These are phyloP conservation scores for Aspergillus felis DNA, from an alignment of 2,329 filamentous ascomycete species.

Conservation along the genomic window DNA sequence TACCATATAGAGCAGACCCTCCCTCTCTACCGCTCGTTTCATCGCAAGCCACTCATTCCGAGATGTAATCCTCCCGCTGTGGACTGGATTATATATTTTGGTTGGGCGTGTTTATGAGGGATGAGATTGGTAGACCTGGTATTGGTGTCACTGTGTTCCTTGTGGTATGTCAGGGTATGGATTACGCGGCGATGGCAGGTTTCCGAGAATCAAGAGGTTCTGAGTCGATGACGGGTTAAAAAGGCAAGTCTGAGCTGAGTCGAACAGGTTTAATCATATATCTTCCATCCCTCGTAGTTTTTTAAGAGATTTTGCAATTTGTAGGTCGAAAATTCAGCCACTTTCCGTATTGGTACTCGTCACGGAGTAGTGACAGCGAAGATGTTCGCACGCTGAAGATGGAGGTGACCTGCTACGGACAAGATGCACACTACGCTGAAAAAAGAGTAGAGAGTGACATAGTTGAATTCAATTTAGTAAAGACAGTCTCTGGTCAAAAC, in stretches of 20 bases:
- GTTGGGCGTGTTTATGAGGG: background rate
- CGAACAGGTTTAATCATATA: background rate
- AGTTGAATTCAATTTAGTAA: background rate
- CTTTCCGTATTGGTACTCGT: background rate
- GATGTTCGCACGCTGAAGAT: background rate
- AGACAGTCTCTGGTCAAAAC: background rate
- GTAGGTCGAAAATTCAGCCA: background rate
- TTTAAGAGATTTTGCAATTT: background rate
- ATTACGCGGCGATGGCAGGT: background rate
- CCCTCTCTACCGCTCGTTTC: conserved; percentile 2
- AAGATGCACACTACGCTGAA: background rate
- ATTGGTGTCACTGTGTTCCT: background rate
- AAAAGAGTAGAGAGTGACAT: background rate
- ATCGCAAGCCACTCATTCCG: background rate
- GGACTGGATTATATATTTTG: background rate
- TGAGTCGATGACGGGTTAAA: conserved; percentile 18
- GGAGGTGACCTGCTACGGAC: background rate
- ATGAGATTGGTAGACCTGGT: background rate
- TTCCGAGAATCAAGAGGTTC: background rate
- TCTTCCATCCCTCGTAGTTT: background rate
- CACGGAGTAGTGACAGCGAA: background rate
- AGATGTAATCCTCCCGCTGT: background rate
- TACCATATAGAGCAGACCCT: background rate
- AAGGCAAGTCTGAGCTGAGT: conserved; percentile 37
- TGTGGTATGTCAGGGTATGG: background rate